A percentile compares a stretch with the other conserved stretches of the same genome.
Conservation (phyloP, 148 eudicot genomes). For the Amaranthus cruentus region DNA sequence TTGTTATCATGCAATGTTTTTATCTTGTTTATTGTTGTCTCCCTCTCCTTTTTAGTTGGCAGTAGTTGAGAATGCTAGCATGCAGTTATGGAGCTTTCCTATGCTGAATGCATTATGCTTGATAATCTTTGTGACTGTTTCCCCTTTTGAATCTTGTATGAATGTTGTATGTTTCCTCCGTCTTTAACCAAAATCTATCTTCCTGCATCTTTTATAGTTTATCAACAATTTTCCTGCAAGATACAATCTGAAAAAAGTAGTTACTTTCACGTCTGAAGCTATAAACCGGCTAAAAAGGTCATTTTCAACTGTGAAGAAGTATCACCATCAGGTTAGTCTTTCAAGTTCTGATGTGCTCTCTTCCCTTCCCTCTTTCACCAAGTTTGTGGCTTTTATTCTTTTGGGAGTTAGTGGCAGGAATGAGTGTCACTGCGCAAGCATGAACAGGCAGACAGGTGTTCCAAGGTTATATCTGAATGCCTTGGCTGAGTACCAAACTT, state of each 20-base stretch:
- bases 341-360: not conserved
- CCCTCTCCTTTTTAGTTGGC: not conserved
- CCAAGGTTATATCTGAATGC: not conserved
- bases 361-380: not conserved
- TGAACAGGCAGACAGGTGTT: not conserved
- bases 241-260: constrained; percentile 21
- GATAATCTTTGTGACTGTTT: not conserved
- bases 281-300: constrained; percentile 28
- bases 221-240: constrained; percentile 30
- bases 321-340: constrained; percentile 67
- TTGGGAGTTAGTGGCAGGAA: not conserved
- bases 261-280: constrained; percentile 37
- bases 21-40: not conserved
- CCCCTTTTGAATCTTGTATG: not conserved
- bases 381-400: not conserved
- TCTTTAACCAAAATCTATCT: not conserved
- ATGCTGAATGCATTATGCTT: not conserved
- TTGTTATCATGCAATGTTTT: constrained; percentile 8
- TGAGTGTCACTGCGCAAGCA: too few species aligned
- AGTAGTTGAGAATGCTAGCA: not conserved
- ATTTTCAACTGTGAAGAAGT: constrained; percentile 43
- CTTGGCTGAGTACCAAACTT: not conserved
- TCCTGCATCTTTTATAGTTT: constrained; percentile 35
- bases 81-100: not conserved
- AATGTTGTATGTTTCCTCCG: not conserved